Percentiles rank a stretch among this genome's conserved stretches.
These are phyloP conservation scores for Phenoliferia sp. DNA, from an alignment of 1,284 basidiomycete genomes.

Conservation along the genomic window DNA sequence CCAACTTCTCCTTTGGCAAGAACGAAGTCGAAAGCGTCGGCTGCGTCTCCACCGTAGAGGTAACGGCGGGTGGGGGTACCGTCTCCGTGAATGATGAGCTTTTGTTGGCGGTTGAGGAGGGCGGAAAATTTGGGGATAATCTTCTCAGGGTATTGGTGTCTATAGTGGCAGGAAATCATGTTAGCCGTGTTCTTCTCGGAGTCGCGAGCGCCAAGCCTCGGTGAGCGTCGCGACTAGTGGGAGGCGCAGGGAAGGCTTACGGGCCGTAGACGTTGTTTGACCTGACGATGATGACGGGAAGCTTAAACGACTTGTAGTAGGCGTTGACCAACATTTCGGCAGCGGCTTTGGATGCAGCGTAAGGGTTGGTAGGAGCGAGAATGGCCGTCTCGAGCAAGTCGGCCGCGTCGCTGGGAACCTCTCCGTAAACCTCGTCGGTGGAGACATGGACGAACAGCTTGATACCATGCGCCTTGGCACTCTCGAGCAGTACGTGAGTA, in stretches of 20 bases:
- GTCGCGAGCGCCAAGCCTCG: background rate
- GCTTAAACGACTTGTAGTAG: constrained; percentile 6
- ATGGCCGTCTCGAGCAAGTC: constrained; percentile 7
- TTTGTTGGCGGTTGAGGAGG: constrained; percentile 2
- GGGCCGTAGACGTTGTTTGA: constrained; percentile 10
- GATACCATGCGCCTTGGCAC: background rate
- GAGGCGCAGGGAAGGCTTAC: background rate
- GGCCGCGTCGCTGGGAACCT: background rate
- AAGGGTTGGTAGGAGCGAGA: constrained; percentile 1
- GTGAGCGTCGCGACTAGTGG: background rate
- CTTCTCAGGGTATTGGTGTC: constrained; percentile 7
- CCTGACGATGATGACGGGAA: constrained; percentile 2
- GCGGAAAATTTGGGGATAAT: constrained; percentile 2
- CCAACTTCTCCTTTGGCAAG: background rate
- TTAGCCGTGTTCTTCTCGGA: background rate
- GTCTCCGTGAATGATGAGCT: constrained; percentile 10
- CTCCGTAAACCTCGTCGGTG: constrained; percentile 5
- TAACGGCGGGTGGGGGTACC: constrained; percentile 1
- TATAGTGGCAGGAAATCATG: background rate
- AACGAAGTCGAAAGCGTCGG: constrained; percentile 5
- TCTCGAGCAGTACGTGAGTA: constrained; percentile 5
- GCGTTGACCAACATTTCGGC: constrained; percentile 4
- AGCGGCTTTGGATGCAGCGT: constrained; percentile 2
- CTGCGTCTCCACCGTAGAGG: constrained; percentile 7
- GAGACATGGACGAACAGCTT: constrained; percentile 7